Conservation (phyloP, 306 rosid genomes). For the Datisca glomerata region DNA sequence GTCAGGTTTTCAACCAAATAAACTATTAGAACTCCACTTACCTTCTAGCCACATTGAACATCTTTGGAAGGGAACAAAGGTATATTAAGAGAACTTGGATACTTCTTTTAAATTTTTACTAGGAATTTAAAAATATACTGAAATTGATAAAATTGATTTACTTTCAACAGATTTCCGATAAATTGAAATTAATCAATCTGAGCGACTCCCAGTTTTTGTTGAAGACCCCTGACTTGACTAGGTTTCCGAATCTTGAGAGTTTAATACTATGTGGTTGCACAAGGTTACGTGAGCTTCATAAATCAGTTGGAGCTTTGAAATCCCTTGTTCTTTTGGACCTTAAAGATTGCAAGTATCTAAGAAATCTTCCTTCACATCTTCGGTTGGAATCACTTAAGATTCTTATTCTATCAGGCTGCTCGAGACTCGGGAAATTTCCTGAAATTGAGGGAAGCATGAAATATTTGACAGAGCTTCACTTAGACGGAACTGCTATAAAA, state of each 20-base stretch:
- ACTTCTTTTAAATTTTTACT: not conserved
- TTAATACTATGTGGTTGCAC: constrained; percentile 8
- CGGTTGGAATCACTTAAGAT: constrained; percentile 4
- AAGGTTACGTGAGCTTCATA: not conserved
- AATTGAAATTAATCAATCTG: constrained; percentile 6
- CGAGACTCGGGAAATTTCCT: constrained; percentile 1
- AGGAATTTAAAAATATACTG: not conserved
- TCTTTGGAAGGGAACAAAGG: constrained; percentile 12
- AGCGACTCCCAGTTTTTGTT: constrained; percentile 4
- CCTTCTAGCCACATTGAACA: constrained; percentile 1
- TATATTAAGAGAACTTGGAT: not conserved
- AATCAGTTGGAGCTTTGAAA: not conserved
- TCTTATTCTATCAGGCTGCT: constrained; percentile 10
- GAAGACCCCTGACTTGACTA: constrained; percentile 1
- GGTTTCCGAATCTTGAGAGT: constrained; percentile 7
- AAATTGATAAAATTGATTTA: not conserved
- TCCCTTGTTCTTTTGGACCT: constrained; percentile 2
- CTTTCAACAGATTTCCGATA: constrained; percentile 1
- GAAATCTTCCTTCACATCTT: constrained; percentile 3
- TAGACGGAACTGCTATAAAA: constrained; percentile 4
- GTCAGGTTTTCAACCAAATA: not conserved
- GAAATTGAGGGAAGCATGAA: constrained; percentile 4
- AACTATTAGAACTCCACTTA: constrained; percentile 4
- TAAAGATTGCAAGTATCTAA: constrained; percentile 5
- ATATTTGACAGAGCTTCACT: not conserved